Percentiles rank a stretch among this genome's conserved stretches.
Evolutionary conservation across 495 filamentous ascomycete genomes (phyloP).

Genomic region (Penicillium mononematosum): DNA sequence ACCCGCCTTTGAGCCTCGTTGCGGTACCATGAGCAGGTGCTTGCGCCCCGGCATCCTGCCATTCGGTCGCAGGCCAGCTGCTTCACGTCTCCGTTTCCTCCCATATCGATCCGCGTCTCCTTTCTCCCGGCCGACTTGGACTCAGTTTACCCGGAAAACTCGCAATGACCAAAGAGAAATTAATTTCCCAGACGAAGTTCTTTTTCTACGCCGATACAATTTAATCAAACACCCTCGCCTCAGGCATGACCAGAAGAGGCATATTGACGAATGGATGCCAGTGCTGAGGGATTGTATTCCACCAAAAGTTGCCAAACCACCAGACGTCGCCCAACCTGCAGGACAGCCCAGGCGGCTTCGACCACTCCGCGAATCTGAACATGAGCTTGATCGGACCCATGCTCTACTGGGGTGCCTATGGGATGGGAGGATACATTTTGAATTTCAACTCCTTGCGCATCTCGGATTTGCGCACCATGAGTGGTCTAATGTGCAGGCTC

Average conservation of each 20-base stretch:
- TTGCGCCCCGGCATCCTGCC: slow-evolving; percentile 38
- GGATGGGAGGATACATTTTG: slow-evolving; percentile 24
- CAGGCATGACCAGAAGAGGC: slow-evolving; percentile 7
- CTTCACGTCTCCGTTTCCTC: slow-evolving; percentile 10
- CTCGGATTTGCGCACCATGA: slow-evolving; percentile 44
- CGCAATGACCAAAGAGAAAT: not conserved
- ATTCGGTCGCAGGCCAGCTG: slow-evolving; percentile 31
- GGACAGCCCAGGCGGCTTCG: slow-evolving; percentile 6
- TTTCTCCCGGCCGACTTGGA: slow-evolving; percentile 12
- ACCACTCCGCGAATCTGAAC: slow-evolving; percentile 14
- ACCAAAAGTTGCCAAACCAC: slow-evolving; percentile 21
- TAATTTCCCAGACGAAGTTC: slow-evolving; percentile 6
- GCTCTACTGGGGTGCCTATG: slow-evolving; percentile 29
- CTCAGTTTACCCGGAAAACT: not conserved
- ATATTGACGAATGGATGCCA: slow-evolving; percentile 41
- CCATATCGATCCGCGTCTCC: slow-evolving; percentile 11
- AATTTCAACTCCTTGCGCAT: slow-evolving; percentile 41
- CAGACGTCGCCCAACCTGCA: slow-evolving; percentile 16
- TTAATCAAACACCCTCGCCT: slow-evolving; percentile 17
- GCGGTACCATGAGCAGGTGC: slow-evolving; percentile 49
- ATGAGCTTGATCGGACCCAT: slow-evolving; percentile 22
- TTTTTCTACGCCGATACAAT: slow-evolving; percentile 16
- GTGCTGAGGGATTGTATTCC: slow-evolving; percentile 45
- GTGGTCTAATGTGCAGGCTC: slow-evolving; percentile 43
- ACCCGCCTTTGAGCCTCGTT: slow-evolving; percentile 27